phyloP scores from a whole-genome alignment of 1,139 yeast species.

The Suhomyces bolitotheri region DNA sequence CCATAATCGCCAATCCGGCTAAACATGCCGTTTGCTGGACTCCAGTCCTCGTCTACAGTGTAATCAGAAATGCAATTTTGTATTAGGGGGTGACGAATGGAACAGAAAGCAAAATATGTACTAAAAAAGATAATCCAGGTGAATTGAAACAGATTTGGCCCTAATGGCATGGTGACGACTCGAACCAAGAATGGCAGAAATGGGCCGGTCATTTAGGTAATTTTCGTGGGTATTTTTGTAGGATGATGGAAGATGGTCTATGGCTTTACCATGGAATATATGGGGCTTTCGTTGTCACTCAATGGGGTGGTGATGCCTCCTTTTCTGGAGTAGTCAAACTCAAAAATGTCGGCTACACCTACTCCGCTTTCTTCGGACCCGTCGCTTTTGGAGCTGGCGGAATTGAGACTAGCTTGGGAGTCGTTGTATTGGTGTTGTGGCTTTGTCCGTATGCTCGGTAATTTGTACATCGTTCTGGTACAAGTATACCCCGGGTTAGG shows the following conservation, averaged over 20 bases:
- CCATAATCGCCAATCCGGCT: no score
- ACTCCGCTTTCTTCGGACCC: conserved; percentile 24
- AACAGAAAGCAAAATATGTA: neutral
- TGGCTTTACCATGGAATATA: conserved; percentile 15
- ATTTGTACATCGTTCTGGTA: conserved; percentile 8
- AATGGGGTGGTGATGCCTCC: conserved; percentile 35
- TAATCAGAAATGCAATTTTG: neutral
- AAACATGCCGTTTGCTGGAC: no score
- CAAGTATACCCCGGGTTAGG: conserved; percentile 9
- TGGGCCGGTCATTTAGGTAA: neutral
- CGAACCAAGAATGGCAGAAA: neutral
- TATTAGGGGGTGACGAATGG: neutral
- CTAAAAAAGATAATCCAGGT: neutral
- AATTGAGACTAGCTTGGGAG: conserved; percentile 33
- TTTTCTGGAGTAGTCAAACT: conserved; percentile 26
- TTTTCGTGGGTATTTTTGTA: no score
- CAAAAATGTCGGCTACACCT: conserved; percentile 28
- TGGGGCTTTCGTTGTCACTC: conserved; percentile 35
- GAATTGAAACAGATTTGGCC: neutral
- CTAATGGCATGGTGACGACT: neutral
- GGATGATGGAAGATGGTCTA: conserved; percentile 5
- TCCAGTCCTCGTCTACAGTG: no score
- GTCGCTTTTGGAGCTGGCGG: conserved; percentile 26
- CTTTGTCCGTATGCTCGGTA: conserved; percentile 10
- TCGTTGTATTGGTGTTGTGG: conserved; percentile 23